Evolutionary conservation across 2,329 filamentous ascomycete genomes (phyloP), one percentile per base, ranked within the genome.

Genomic region (Sporothrix globosa): DNA sequence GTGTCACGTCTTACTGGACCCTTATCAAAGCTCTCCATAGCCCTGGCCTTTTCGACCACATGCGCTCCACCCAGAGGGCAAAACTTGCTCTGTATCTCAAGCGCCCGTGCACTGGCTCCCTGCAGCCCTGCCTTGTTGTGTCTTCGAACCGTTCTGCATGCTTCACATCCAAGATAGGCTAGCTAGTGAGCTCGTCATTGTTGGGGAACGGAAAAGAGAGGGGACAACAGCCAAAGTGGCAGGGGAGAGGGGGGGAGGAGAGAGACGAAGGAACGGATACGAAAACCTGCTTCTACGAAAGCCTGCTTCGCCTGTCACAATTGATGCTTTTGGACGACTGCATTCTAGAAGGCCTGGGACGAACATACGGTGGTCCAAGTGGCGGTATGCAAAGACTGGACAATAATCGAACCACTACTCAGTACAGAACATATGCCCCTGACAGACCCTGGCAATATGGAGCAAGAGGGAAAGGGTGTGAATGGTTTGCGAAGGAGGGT

Each of bases 121-220:
- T 63, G 21, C 24, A 30, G 21, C 39, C 58, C 39, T 17, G 39
- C 19, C 34, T 56, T 34, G 56, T 4, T 63, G 39, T 21, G 4
- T 63, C 24, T 27, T 56, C 39, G 14, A 17, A 27, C 41, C 60
- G 21, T 66, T 9, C 46, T 66, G 24, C 60, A 52, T 34, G 61
- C 17, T 34, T 30, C 14, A 34, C 44, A 52, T n/a, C 44, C 44
- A 17, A 34, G 46, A 30, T n/a, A 17, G 61, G 7, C 24, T 66
- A 66, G 61, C 41, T 30, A 21, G 24, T 10, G 17, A 66, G 61
- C 61, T 66, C 61, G 44, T 52, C 61, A 66, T 65, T 17, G 7
- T 46, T 63, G 60, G 60, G 10, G 41, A 63, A 63, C 13, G 48
- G 27, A 41, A 19, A 44, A 44, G 58, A 52, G 67, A 44, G 30